phyloP scores from a whole-genome alignment of 2,329 filamentous ascomycete genomes.

The Pseudogymnoascus sp. region DNA sequence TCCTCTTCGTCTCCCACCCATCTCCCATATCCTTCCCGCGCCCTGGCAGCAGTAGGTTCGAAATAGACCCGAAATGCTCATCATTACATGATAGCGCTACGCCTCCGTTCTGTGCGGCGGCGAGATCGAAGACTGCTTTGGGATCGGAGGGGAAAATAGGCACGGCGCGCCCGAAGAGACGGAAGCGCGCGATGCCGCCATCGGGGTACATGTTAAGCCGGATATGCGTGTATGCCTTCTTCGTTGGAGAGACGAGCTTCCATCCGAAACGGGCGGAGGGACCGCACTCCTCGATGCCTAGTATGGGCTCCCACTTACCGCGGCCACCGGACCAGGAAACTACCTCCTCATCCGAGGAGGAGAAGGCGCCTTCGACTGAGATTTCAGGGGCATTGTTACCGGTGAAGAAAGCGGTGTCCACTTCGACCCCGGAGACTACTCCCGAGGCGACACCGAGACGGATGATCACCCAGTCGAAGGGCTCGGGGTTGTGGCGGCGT shows the following conservation, averaged over 20 bases:
- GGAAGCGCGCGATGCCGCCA: conserved; percentile 73
- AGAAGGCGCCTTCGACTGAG: conserved; percentile 69
- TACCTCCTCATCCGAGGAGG: conserved; percentile 56
- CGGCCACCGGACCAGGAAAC: conserved; percentile 49
- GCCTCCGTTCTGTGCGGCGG: conserved; percentile 69
- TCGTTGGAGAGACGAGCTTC: conserved; percentile 51
- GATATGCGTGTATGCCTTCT: conserved; percentile 69
- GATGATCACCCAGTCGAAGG: conserved; percentile 60
- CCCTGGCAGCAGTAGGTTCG: conserved; percentile 71
- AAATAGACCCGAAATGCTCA: conserved; percentile 75
- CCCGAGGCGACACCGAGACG: conserved; percentile 63
- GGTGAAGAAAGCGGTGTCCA: conserved; percentile 74
- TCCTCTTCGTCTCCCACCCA: conserved; percentile 78
- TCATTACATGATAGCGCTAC: conserved; percentile 70
- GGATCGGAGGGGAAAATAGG: conserved; percentile 64
- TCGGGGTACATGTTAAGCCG: conserved; percentile 79
- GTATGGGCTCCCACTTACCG: conserved; percentile 64
- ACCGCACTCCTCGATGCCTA: conserved; percentile 62
- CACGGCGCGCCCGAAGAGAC: conserved; percentile 66
- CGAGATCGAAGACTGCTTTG: conserved; percentile 63
- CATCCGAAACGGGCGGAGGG: conserved; percentile 67
- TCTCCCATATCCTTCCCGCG: conserved; percentile 80
- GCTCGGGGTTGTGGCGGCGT: conserved; percentile 53
- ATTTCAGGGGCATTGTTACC: conserved; percentile 76
- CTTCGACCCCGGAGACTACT: conserved; percentile 63